phyloP scores from a whole-genome alignment of 1,284 basidiomycete species.

The Agaricales sp. region DNA sequence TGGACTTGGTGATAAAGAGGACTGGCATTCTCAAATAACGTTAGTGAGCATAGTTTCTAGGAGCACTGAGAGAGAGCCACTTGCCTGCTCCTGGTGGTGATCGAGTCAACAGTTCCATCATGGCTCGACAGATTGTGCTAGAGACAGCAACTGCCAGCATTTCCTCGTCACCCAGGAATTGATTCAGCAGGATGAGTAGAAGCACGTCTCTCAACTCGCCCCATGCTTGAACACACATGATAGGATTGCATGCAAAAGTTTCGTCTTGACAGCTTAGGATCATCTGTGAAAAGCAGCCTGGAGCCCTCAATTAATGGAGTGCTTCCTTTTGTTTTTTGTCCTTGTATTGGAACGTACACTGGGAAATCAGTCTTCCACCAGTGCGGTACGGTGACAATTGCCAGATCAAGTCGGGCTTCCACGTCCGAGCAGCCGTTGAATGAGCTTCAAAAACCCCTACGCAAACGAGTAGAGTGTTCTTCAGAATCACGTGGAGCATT shows the following conservation, averaged over 20 bases:
- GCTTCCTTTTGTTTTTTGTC: too few species aligned
- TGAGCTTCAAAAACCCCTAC: not conserved
- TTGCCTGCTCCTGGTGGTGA: not conserved
- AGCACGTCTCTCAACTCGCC: conserved; percentile 1
- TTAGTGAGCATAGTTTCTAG: not conserved
- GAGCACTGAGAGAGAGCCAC: not conserved
- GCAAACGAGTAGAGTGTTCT: not conserved
- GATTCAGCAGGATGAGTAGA: not conserved
- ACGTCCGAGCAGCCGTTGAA: not conserved
- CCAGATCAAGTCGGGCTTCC: not conserved
- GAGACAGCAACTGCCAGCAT: not conserved
- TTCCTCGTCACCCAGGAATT: not conserved
- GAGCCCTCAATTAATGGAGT: not conserved
- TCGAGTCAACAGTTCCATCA: not conserved
- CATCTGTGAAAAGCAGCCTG: not conserved
- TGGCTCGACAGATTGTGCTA: not conserved
- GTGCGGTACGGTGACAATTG: not conserved
- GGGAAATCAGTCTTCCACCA: not conserved
- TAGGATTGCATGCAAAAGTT: not conserved
- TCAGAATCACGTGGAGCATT: not conserved
- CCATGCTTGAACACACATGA: not conserved
- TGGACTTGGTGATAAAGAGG: not conserved
- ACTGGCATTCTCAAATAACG: not conserved
- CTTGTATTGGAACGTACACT: too few species aligned
- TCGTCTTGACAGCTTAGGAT: not conserved